phyloP scores from a whole-genome alignment of 2,329 filamentous ascomycete species.

The Colletotrichum tropicicola region DNA sequence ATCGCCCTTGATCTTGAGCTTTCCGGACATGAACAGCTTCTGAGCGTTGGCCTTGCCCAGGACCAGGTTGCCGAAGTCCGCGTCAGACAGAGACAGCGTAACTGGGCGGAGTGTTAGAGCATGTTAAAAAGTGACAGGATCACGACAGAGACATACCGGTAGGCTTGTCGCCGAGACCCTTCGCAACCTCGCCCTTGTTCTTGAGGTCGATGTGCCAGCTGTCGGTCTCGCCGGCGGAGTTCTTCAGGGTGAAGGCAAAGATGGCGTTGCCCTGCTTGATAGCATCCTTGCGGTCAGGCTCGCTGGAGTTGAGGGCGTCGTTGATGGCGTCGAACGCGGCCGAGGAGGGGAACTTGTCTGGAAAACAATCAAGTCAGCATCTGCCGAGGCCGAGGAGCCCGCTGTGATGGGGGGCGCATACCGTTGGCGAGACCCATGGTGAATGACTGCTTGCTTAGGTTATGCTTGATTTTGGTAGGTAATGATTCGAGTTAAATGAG shows the following conservation, averaged over 20 bases:
- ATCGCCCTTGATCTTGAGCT: conserved; percentile 97
- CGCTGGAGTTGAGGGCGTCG: conserved; percentile 71
- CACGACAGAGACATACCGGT: conserved; percentile 69
- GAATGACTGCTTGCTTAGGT: conserved; percentile 23
- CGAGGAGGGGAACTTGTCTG: conserved; percentile 89
- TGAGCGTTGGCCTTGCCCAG: conserved; percentile 92
- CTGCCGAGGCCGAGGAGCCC: neutral
- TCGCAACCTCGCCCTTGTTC: conserved; percentile 83
- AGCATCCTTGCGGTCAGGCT: conserved; percentile 83
- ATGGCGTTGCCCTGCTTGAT: conserved; percentile 89
- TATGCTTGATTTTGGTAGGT: neutral
- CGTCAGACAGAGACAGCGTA: conserved; percentile 84
- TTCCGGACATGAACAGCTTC: conserved; percentile 96
- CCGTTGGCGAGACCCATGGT: conserved; percentile 80
- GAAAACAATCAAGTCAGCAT: neutral
- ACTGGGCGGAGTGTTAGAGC: conserved; percentile 60
- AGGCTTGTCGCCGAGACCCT: conserved; percentile 82
- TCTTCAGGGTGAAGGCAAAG: conserved; percentile 94
- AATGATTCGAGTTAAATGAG: neutral
- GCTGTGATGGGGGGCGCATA: conserved; percentile 45
- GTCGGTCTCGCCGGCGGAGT: conserved; percentile 79
- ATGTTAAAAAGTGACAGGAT: neutral
- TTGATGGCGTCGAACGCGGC: conserved; percentile 91
- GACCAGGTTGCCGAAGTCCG: conserved; percentile 86
- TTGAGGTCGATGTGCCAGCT: conserved; percentile 98